Evolutionary conservation across 306 rosid species (phyloP).

Genomic region (Adenanthera pavonina): DNA sequence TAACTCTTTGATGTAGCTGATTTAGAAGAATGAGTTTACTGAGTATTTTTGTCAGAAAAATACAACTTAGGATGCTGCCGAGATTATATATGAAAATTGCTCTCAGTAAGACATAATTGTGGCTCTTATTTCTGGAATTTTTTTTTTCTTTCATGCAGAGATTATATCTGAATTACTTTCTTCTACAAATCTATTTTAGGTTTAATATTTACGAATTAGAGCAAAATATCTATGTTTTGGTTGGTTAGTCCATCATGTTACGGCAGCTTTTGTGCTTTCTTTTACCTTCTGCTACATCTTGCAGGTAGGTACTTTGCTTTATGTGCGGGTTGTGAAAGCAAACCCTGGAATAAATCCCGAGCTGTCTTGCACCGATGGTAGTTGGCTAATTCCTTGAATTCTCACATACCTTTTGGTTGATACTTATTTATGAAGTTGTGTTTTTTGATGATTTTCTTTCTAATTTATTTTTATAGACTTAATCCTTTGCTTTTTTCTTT

Average conservation of each 20-base stretch:
- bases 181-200: not conserved
- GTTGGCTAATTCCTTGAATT: conserved; percentile 35
- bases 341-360: conserved; percentile 93
- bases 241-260: conserved; percentile 19
- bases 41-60: not conserved
- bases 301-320: conserved; percentile 82
- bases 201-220: not conserved
- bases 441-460: conserved; percentile 6
- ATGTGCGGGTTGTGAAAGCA: conserved; percentile 79
- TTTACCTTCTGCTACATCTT: conserved; percentile 40
- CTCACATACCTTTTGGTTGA: not conserved
- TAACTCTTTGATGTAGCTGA: conserved; percentile 15
- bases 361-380: conserved; percentile 89
- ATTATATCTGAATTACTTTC: not conserved
- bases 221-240: not conserved
- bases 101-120: not conserved
- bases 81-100: not conserved
- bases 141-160: not conserved
- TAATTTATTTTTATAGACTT: not conserved
- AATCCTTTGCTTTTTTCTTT: conserved; percentile 21
- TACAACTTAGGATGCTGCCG: not conserved
- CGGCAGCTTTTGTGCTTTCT: not conserved
- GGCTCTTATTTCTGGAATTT: not conserved
- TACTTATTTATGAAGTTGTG: conserved; percentile 3
- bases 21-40: conserved; percentile 21